These are phyloP conservation scores for Scheffersomyces amazonensis DNA, from an alignment of 805 yeast genomes.

Conservation along the genomic window DNA sequence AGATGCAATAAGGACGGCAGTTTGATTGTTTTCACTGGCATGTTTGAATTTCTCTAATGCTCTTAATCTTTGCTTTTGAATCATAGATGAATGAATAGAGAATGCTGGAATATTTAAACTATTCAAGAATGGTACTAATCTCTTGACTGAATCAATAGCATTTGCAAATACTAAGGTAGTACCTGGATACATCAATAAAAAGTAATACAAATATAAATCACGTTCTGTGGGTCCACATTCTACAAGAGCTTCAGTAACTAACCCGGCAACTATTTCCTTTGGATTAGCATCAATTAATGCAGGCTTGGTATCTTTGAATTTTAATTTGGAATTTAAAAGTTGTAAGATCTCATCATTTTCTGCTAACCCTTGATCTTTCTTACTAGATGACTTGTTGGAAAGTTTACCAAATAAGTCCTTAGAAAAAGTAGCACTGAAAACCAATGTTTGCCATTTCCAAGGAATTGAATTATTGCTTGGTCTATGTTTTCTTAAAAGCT, in stretches of 20 bases:
- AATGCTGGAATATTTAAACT: conserved; percentile 67
- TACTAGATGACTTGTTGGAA: conserved; percentile 29
- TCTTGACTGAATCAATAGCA: conserved; percentile 91
- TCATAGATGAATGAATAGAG: conserved; percentile 90
- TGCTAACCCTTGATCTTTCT: conserved; percentile 29
- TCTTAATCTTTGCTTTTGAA: conserved; percentile 87
- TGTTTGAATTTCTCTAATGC: conserved; percentile 77
- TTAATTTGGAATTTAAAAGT: conserved; percentile 64
- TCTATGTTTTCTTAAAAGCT: conserved; percentile 53
- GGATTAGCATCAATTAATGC: conserved; percentile 83
- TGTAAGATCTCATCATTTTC: conserved; percentile 60
- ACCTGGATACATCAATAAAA: conserved; percentile 82
- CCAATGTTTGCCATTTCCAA: conserved; percentile 73
- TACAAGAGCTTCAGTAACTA: conserved; percentile 78
- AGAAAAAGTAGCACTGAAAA: conserved; percentile 94
- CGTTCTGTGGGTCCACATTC: conserved; percentile 91
- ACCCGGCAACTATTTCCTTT: conserved; percentile 68
- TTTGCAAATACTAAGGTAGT: conserved; percentile 89
- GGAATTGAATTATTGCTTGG: conserved; percentile 31
- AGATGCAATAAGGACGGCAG: conserved; percentile 81
- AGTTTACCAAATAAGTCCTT: conserved; percentile 78
- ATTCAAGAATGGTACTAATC: conserved; percentile 72
- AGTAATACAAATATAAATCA: conserved; percentile 87
- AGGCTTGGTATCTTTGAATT: conserved; percentile 68
- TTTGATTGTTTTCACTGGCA: conserved; percentile 41